Conservation (phyloP, 2,329 filamentous ascomycete species). For the Blastomyces parvus region DNA sequence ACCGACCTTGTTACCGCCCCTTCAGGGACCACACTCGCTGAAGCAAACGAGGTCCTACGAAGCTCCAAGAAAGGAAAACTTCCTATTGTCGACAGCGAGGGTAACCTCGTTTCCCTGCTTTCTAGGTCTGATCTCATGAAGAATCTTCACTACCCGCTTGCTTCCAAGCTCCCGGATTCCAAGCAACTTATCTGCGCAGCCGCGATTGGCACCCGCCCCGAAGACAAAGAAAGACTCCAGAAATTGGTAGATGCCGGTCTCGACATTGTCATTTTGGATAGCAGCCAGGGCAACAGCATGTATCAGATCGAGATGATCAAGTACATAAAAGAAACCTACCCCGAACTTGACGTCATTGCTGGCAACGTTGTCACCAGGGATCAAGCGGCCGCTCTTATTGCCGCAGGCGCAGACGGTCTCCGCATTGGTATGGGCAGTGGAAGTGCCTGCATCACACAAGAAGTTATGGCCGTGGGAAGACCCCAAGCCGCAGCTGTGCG, state of each 20-base stretch:
- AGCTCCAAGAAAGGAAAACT: constrained; percentile 98
- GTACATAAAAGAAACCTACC: constrained; percentile 82
- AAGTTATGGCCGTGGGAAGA: constrained; percentile 97
- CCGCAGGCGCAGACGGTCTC: constrained; percentile 87
- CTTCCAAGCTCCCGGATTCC: constrained; percentile 90
- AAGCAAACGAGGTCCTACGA: constrained; percentile 88
- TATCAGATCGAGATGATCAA: constrained; percentile 99
- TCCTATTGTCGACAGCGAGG: constrained; percentile 73
- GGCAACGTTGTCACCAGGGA: constrained; percentile 98
- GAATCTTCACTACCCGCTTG: constrained; percentile 93
- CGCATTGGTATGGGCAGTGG: constrained; percentile 98
- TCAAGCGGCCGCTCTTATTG: constrained; percentile 85
- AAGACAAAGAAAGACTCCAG: constrained; percentile 78
- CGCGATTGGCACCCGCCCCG: constrained; percentile 86
- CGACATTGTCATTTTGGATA: constrained; percentile 91
- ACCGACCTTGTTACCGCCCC: constrained; percentile 84
- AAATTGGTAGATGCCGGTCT: constrained; percentile 89
- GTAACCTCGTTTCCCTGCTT: constrained; percentile 84
- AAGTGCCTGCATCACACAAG: constrained; percentile 96
- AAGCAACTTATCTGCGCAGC: constrained; percentile 96
- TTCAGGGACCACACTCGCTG: constrained; percentile 68
- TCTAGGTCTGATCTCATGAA: constrained; percentile 95
- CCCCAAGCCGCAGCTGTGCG: constrained; percentile 91
- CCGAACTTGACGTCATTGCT: constrained; percentile 83
- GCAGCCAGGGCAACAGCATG: constrained; percentile 95